These are phyloP conservation scores for Capronia coronata DNA, from an alignment of 2,329 filamentous ascomycete species.

Conservation along the genomic window DNA sequence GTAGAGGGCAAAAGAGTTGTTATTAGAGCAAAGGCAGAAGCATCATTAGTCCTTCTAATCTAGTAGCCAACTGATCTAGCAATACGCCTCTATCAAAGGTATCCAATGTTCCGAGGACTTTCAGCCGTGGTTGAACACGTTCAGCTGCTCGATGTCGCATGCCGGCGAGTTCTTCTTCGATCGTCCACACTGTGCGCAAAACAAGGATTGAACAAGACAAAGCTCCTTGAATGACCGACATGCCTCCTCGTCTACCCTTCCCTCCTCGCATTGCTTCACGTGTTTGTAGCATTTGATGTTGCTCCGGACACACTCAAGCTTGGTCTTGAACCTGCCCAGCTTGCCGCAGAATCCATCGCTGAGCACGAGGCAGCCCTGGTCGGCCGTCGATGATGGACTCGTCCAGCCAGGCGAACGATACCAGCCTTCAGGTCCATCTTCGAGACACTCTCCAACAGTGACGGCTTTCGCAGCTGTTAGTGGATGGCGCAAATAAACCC, in stretches of 20 bases:
- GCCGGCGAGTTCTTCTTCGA: neutral
- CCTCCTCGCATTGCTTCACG: constrained; percentile 2
- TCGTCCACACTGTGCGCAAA: constrained; percentile 6
- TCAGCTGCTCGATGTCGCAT: constrained; percentile 9
- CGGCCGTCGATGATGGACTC: constrained; percentile 6
- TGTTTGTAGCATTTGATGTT: constrained; percentile 6
- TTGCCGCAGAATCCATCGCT: constrained; percentile 5
- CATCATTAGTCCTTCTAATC: neutral
- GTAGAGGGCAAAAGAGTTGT: too few relatives aligned
- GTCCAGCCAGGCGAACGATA: constrained; percentile 32
- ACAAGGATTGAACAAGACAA: constrained; percentile 10
- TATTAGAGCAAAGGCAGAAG: neutral
- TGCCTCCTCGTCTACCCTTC: neutral
- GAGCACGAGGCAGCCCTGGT: constrained; percentile 13
- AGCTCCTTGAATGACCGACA: constrained; percentile 9
- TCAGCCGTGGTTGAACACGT: neutral
- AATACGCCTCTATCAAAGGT: neutral
- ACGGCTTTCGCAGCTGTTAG: constrained; percentile 32
- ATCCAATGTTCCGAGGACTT: neutral
- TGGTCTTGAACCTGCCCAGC: constrained; percentile 7
- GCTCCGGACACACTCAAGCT: constrained; percentile 12
- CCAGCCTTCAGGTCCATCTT: constrained; percentile 36
- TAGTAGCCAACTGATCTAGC: neutral
- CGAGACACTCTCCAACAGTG: constrained; percentile 41
- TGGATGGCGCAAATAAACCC: constrained; percentile 15